Evolutionary conservation across 176 grass and related monocot genomes (phyloP).

Genomic region (Avena eriantha): DNA sequence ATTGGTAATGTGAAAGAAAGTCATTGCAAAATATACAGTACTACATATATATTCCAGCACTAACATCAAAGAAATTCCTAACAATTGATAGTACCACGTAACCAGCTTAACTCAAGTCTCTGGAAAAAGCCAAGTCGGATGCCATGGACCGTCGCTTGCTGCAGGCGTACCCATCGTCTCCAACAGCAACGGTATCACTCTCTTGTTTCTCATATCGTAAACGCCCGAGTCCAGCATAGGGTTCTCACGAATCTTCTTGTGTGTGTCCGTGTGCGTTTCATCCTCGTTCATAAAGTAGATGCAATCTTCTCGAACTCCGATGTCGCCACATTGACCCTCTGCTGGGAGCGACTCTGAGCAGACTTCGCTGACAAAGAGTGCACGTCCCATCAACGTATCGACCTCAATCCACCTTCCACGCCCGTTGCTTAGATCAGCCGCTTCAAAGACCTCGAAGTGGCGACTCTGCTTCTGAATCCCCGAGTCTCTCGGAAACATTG

Average conservation of each 20-base stretch:
- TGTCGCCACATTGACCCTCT: background rate
- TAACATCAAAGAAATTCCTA: too few species aligned
- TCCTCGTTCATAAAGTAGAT: background rate
- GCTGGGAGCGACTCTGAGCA: conserved; percentile 7
- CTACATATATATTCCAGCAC: too few species aligned
- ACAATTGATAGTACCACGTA: too few species aligned
- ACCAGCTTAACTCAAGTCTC: background rate
- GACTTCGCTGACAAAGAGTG: background rate
- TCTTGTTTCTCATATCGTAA: background rate
- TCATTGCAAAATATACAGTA: too few species aligned
- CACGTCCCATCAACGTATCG: background rate
- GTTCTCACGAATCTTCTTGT: background rate
- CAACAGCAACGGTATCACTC: background rate
- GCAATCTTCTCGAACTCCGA: background rate
- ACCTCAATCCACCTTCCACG: background rate
- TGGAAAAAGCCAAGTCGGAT: background rate
- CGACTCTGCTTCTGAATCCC: background rate
- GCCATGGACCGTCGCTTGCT: background rate
- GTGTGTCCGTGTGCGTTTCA: background rate
- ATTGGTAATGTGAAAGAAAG: too few species aligned
- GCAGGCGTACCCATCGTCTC: background rate
- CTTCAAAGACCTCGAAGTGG: background rate
- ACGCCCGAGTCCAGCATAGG: background rate
- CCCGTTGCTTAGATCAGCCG: background rate
- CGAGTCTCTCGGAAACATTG: background rate